Evolutionary conservation across 2,329 filamentous ascomycete species (phyloP), one percentile per base, ranked within the genome.

Genomic region (Colletotrichum graminicola): DNA sequence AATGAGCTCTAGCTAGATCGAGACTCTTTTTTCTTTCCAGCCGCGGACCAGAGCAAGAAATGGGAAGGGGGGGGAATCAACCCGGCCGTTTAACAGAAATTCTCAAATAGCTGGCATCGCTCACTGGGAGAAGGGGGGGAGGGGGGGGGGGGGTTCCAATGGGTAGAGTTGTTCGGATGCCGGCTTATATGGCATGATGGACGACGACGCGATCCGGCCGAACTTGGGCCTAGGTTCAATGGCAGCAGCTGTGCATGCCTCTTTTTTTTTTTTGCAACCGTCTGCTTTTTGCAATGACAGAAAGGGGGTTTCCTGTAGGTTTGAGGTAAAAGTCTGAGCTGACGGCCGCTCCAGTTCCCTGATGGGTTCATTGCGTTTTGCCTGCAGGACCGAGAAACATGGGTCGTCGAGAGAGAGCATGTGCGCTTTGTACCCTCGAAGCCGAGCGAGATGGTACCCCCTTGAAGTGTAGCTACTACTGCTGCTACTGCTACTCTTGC

Each of bases 371-470:
- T 71, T 62, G 68, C 68, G 68, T 59, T 39, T 23, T 21, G 18
- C 63, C 26, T 54, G 68, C 69, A 71, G 69, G 59, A 63, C 69
- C 69, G 69, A 71, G 69, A 71, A 71, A 68, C 69, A 69, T 47
- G 57, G 45, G 54, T 69, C 54, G 59, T 63, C 59, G 54, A 60
- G 65, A 60, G 65, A 7, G 45, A 59, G 65, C 41, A 47, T 68
- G 69, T 71, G 69, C 69, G 69, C 62, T 71, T 71, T 54, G 54
- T 63, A 54, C 59, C 3, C 23, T 7, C 49, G 23, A 51, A 64
- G 45, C 69, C 68, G 64, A 71, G 68, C 68, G 68, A 71, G 45
- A 63, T 62, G 39, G 65, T 71, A 65, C 69, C 69, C 69, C 69
- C 69, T 71, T 71, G 69, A 69, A 71, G 69, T 71, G 68, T 68